Base-by-base conservation (phyloP, 768 basidiomycete species). In the Phlegmacium glaucopus region DNA sequence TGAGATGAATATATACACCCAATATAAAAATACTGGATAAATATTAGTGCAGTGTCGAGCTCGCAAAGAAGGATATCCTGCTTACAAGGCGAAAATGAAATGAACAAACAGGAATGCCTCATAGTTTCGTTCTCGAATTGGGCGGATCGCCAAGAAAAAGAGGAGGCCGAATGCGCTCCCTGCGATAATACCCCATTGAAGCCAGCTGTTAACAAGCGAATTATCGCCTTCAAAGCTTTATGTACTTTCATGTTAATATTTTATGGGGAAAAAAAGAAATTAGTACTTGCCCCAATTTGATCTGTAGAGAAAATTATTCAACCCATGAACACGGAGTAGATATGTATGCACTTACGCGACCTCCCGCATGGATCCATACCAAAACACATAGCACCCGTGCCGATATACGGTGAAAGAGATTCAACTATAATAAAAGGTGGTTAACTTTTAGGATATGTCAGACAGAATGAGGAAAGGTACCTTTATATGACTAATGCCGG, bases 41-140 rank as follows among this genome's bases (percentile, higher is more conserved):
- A 44, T 1, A 10, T 59, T 32, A 22, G 48, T 29, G 22, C 48
- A 12, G 22, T 22, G 13, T 10, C 36, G 3, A 10, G 16, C 42
- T 10, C 39, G 29, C 11, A 18, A 18, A 34, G n/a, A n/a, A n/a
- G 46, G 3, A 17, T 13, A 18, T 37, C 5, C 26, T 12, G 69
- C 29, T 47, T 72, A 71, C 68, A 56, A 32, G 59, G 71, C n/a
- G 56, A 72, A 51, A 4, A 72, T 7, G 44, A 77, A 70, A 56
- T 85, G 83, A 0, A 62, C 34, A 22, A 73, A 57, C 27, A 79
- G 64, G 65, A 85, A 85, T 4, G 74, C 4, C 54, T 84, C 81
- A 45, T 82, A 84, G 1, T 54, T 59, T 5, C 57, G 63, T 3
- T 66, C 59, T 8, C 82, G 74, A 16, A 83, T 53, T 1, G 71